Percentiles rank a stretch among this genome's conserved stretches.
Conservation (phyloP, 768 basidiomycete species). For the Trametes coccinea region DNA sequence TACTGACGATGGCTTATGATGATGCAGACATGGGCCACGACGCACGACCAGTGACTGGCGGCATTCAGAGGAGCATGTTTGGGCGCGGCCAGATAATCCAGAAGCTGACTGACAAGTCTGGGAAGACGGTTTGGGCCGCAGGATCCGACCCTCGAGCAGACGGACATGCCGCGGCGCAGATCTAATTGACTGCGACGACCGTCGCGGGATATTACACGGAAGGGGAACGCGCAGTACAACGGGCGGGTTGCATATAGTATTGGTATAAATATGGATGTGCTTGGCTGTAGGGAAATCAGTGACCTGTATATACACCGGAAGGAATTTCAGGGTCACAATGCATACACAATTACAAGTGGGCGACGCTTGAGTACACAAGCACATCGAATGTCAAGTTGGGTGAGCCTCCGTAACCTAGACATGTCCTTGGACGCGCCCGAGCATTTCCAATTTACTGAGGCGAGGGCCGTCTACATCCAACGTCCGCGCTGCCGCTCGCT, state of each 20-base stretch:
- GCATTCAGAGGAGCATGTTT: conserved; percentile 63
- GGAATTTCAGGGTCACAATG: background rate
- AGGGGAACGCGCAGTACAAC: background rate
- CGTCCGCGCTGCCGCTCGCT: conserved; percentile 34
- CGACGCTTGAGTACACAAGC: background rate
- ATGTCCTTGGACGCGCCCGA: no score
- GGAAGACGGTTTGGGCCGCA: conserved; percentile 88
- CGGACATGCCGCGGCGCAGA: conserved; percentile 85
- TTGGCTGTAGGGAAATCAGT: no score
- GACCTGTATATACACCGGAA: no score
- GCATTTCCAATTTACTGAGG: no score
- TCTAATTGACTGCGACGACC: conserved; percentile 40
- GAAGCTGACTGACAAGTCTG: conserved; percentile 62
- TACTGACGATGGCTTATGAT: no score
- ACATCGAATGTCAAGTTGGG: no score
- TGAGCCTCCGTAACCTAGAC: no score
- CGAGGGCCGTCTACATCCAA: conserved; percentile 19
- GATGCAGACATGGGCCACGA: conserved; percentile 85
- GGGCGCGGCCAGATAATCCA: conserved; percentile 93
- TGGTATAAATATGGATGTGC: background rate
- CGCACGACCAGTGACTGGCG: conserved; percentile 54
- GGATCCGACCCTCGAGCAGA: conserved; percentile 89
- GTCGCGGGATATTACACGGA: conserved; percentile 45
- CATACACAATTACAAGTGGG: background rate
- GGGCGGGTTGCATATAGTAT: no score